Evolutionary conservation across 1,284 basidiomycete species (phyloP), one percentile per base, ranked within the genome.

Genomic region (Marasmius sp.): DNA sequence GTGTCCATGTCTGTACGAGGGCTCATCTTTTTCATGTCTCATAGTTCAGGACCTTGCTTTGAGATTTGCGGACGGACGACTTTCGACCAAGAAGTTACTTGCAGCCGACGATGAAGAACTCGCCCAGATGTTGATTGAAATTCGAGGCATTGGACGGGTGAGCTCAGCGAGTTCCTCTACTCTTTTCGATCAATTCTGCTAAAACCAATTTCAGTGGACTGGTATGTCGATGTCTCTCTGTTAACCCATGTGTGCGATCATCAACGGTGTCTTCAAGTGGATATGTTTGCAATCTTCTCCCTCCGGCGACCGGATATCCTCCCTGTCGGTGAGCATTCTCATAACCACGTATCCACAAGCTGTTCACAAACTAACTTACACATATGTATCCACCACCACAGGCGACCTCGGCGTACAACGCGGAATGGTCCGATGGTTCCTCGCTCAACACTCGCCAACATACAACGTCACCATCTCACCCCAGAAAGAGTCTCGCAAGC

Each of bases 241-340:
- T 36, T 27, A 27, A 18, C 45, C 48, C 33, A 33, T 6, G 20
- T 7, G n/a, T 34, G 8, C 14, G 10, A 52, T 49, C 50, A 43
- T 37, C 47, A 34, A 61, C 33, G 34, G 41, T 56, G 50, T 27
- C 18, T 33, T 55, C 4, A 74, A 81, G 91, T 94, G 14, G 87
- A 94, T 71, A 95, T 95, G 94, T 95, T 95, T 71, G 85, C 92
- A 11, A 92, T 96, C 62, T 95, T 95, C 75, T 91, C 92, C 1
- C 80, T 94, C 22, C 83, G 92, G 6, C 86, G 93, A 7, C 91
- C 91, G 0, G 87, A 96, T 72, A 89, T 95, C 54, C 80, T 95
- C 2, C 91, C 92, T 45, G 86, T 91, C 55, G 88, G 88, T 86
- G 66, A 65, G 80, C 65, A 22, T 60, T 55, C 49, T 38, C 10